These are phyloP conservation scores for Calonectria fujianensis DNA, from an alignment of 2,329 filamentous ascomycete species.

Conservation along the genomic window DNA sequence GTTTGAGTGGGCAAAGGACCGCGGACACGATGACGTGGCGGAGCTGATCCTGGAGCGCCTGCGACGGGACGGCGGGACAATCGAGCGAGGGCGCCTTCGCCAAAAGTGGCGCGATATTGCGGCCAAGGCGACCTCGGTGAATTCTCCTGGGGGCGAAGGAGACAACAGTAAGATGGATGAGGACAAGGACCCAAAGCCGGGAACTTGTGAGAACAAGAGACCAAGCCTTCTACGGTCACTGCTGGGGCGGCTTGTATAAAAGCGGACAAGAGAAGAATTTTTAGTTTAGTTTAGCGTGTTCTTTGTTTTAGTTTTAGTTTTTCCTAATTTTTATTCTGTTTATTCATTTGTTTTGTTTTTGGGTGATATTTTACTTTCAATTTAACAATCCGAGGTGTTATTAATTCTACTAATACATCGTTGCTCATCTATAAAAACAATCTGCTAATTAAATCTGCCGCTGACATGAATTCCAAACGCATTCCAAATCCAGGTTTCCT, in stretches of 20 bases:
- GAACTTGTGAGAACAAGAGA: neutral
- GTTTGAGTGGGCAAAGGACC: neutral
- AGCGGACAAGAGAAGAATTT: too few species aligned
- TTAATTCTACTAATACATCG: neutral
- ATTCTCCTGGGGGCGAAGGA: neutral
- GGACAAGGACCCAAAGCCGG: neutral
- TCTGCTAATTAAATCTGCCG: neutral
- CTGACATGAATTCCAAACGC: neutral
- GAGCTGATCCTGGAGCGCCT: neutral
- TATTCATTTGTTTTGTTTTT: neutral
- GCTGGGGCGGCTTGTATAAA: neutral
- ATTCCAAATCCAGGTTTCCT: neutral
- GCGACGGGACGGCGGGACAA: too few species aligned
- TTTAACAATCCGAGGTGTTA: neutral
- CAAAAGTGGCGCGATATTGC: neutral
- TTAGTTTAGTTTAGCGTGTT: too few species aligned
- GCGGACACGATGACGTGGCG: neutral
- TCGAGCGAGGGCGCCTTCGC: neutral
- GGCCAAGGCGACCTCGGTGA: neutral
- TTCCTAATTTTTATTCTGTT: too few species aligned
- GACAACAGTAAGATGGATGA: neutral
- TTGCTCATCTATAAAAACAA: neutral
- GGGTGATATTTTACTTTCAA: neutral
- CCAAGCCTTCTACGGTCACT: neutral
- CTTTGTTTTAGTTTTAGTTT: too few species aligned